A percentile compares a stretch with the other conserved stretches of the same genome.
These are phyloP conservation scores for Beauveria sp. DNA, from an alignment of 2,329 filamentous ascomycete species.

Conservation along the genomic window DNA sequence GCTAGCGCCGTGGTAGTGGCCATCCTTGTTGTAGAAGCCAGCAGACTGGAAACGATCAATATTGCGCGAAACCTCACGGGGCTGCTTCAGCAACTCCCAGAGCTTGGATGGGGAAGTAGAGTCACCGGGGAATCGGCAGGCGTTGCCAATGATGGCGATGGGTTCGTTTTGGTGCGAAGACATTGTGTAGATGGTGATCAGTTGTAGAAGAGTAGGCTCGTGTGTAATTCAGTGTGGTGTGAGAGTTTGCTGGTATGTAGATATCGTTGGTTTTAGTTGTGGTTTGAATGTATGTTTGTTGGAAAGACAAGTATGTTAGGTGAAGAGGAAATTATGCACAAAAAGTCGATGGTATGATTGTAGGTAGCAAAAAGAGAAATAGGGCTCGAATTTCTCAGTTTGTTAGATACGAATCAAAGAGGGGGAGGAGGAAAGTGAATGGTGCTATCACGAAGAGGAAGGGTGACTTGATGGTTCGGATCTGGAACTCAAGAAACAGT, in stretches of 20 bases:
- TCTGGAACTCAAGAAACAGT: neutral
- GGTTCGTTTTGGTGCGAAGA: constrained; percentile 13
- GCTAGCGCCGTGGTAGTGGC: constrained; percentile 20
- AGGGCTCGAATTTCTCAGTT: constrained; percentile 11
- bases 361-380: constrained; percentile 11
- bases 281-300: neutral
- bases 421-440: neutral
- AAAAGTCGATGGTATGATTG: constrained; percentile 8
- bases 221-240: neutral
- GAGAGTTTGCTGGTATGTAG: neutral
- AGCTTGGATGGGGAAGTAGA: constrained; percentile 15
- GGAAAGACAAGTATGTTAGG: constrained; percentile 4
- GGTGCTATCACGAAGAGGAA: constrained; percentile 6
- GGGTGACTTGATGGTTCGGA: constrained; percentile 6
- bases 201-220: neutral
- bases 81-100: constrained; percentile 15
- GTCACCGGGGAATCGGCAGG: constrained; percentile 18
- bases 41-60: constrained; percentile 17
- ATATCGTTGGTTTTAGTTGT: neutral
- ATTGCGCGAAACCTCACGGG: constrained; percentile 14
- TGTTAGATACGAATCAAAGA: constrained; percentile 6
- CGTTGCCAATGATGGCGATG: constrained; percentile 19
- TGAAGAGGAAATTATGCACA: constrained; percentile 7
- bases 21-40: constrained; percentile 17
- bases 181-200: constrained; percentile 6